These are phyloP conservation scores for Jatropha curcas DNA, from an alignment of 345 rosid species.

Conservation along the genomic window DNA sequence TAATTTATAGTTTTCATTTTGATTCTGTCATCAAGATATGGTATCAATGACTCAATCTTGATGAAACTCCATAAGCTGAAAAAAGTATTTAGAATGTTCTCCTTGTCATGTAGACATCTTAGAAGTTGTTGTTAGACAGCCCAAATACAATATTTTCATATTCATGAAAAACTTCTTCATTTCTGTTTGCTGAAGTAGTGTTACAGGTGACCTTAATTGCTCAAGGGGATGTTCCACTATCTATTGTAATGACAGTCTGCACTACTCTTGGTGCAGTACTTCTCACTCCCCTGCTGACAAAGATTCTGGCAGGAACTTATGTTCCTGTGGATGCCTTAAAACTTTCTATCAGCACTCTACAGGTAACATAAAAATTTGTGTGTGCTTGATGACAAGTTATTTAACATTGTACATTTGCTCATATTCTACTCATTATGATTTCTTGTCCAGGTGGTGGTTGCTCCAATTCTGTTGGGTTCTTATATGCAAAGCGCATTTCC, in stretches of 20 bases:
- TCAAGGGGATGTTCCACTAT: slow-evolving; percentile 65
- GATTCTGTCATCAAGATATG: not conserved
- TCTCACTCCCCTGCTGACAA: slow-evolving; percentile 61
- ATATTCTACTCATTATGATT: not conserved
- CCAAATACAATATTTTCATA: not conserved
- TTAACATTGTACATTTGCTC: not conserved
- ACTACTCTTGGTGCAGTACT: slow-evolving; percentile 61
- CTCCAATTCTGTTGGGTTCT: slow-evolving; percentile 63
- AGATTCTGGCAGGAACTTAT: slow-evolving; percentile 57
- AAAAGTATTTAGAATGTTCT: not conserved
- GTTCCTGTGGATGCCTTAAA: slow-evolving; percentile 63
- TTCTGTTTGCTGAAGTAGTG: slow-evolving; percentile 38
- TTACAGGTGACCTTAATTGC: slow-evolving; percentile 73
- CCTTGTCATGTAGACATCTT: not conserved
- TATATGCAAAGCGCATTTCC: slow-evolving; percentile 56
- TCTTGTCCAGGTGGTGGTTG: slow-evolving; percentile 51
- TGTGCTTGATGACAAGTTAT: not conserved
- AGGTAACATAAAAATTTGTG: slow-evolving; percentile 29
- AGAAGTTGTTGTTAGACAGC: not conserved
- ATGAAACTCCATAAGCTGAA: not conserved
- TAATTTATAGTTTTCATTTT: not conserved
- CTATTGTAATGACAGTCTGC: slow-evolving; percentile 63
- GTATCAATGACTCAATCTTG: too few relatives aligned
- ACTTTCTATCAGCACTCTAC: slow-evolving; percentile 67
- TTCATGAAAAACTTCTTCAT: slow-evolving; percentile 15